Base-by-base conservation (phyloP, 805 yeast species). In the Saccharomycopsis capsularis region DNA sequence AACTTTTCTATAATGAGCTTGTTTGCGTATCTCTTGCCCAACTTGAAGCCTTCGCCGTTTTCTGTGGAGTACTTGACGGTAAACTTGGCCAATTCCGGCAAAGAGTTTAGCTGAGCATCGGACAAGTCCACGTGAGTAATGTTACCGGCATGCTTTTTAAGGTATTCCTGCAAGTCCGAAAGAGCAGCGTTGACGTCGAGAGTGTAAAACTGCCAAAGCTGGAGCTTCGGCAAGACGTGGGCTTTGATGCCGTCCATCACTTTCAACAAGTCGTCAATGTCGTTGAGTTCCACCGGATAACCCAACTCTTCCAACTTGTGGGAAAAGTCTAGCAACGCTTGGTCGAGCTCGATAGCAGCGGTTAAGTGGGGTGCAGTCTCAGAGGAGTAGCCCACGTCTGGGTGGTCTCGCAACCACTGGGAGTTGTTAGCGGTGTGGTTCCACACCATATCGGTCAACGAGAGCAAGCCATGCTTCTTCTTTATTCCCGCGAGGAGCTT, bases 361-460 rank as follows among this genome's bases (percentile, higher is more conserved):
- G 62, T 71, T 54, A 91, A 73, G 66, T 91, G 96, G 3, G 98
- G 97, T 2, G 97, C 95, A 2, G 96, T 90, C 45, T 74, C 75
- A 23, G 74, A 74, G 51, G 87, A 85, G 66, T 91, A 91, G 7
- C 98, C 98, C 2, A 85, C 79, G 21, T 90, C 96, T 0, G 98
- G 97, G 57, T 86, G 89, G 2, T 81, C 84, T 39, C 76, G 67
- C 30, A 93, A 65, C 99, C 99, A 91, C 0, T 59, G 64, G 0
- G 98, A 88, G 65, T 91, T 87, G 61, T 86, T 75, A 2, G 98
- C 96, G 0, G 98, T 91, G 61, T 91, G 99, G 63, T 91, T 91
- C 73, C 89, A 81, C 1, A 91, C 98, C 27, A 93, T 82, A 64
- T 91, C 99, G 1, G 96, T 87, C 68, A 91, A 69, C 0, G 96